phyloP scores from a whole-genome alignment of 2,329 filamentous ascomycete genomes.

The Mycosphaerella arachidis region DNA sequence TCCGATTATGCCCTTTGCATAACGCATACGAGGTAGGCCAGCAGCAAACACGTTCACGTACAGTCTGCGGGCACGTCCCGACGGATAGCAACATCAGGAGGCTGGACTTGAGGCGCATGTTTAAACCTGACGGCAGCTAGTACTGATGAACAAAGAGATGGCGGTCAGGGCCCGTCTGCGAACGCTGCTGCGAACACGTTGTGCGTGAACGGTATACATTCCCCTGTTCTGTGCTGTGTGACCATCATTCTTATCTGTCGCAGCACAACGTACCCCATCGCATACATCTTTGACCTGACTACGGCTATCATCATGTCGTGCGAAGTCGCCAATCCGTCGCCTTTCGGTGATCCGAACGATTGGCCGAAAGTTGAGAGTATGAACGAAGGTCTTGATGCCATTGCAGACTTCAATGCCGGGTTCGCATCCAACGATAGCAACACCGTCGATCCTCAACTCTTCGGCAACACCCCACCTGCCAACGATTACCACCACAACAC shows the following conservation, averaged over 20 bases:
- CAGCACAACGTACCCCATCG: neutral
- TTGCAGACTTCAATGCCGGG: constrained; percentile 19
- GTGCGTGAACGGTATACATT: constrained; percentile 17
- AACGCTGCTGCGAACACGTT: constrained; percentile 23
- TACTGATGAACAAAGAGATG: constrained; percentile 13
- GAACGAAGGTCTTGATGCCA: constrained; percentile 10
- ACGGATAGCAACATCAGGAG: constrained; percentile 13
- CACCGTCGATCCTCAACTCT: constrained; percentile 13
- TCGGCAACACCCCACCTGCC: constrained; percentile 10
- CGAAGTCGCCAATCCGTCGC: constrained; percentile 13
- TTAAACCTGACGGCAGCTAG: constrained; percentile 19
- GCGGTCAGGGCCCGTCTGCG: constrained; percentile 15
- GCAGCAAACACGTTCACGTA: constrained; percentile 13
- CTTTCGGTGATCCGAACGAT: constrained; percentile 14
- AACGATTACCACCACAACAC: constrained; percentile 1
- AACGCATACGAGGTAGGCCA: neutral
- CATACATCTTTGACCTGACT: neutral
- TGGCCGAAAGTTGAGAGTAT: constrained; percentile 8
- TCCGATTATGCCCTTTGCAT: neutral
- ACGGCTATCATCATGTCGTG: constrained; percentile 14
- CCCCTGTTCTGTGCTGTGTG: constrained; percentile 2
- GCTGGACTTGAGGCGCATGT: constrained; percentile 10
- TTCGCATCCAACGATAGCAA: constrained; percentile 7
- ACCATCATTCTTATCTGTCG: constrained; percentile 2
- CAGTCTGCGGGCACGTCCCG: neutral